Conservation (phyloP, 768 basidiomycete genomes). For the Hericium coralloides region DNA sequence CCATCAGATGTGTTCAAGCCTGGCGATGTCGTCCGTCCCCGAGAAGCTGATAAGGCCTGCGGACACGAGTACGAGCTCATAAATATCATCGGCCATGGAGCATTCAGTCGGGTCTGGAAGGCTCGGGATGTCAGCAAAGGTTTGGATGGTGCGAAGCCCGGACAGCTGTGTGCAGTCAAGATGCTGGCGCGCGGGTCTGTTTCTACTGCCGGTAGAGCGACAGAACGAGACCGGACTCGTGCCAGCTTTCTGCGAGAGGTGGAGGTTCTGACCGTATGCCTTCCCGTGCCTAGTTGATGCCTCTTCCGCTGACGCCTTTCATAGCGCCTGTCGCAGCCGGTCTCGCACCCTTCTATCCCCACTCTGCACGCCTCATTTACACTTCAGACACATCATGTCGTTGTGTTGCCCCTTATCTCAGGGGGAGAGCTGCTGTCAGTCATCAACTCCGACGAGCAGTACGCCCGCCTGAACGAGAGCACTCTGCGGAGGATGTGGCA, state of each 20-base stretch:
- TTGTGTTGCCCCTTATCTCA: constrained; percentile 65
- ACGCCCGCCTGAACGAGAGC: constrained; percentile 28
- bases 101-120: constrained; percentile 72
- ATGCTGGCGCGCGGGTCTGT: constrained; percentile 10
- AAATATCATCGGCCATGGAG: constrained; percentile 54
- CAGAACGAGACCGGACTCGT: constrained; percentile 6
- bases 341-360: constrained; percentile 64
- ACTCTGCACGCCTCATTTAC: constrained; percentile 58
- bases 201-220: not conserved
- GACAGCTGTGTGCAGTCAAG: constrained; percentile 18
- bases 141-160: constrained; percentile 1
- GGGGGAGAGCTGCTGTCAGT: constrained; percentile 81
- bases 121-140: constrained; percentile 35
- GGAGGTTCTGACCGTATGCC: constrained; percentile 10
- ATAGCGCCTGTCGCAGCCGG: constrained; percentile 55
- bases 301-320: not conserved
- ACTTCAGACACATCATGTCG: constrained; percentile 62
- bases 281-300: not conserved
- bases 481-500: constrained; percentile 63
- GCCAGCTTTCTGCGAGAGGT: constrained; percentile 13
- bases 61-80: constrained; percentile 34
- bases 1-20: not conserved
- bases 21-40: constrained; percentile 7
- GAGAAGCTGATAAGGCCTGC: not conserved
- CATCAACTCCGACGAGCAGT: constrained; percentile 44